Evolutionary conservation across 805 yeast species (phyloP), one percentile per base, ranked within the genome.

Genomic region (Hemisphaericaspora nanyangensis): DNA sequence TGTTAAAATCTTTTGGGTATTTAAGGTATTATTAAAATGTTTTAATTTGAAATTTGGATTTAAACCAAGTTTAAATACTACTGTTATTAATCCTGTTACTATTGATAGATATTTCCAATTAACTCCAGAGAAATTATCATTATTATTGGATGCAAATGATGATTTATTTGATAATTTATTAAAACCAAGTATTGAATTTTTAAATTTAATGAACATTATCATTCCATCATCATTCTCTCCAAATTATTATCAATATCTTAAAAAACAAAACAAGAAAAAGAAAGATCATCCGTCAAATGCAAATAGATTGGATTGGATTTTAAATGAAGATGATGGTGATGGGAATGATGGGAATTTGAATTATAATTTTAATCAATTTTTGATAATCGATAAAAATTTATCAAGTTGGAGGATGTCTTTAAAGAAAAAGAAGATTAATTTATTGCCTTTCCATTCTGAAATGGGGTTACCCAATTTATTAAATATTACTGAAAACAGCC

Each of bases 201-300:
- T 69, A 44, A 68, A 66, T 41, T 55, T 69, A 32, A 56, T 68
- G 55, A 68, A 69, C 39, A 62, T 69, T 17, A 65, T 69, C 27
- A 69, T 69, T 28, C 74, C 74, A 2, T 69, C 74, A 0, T 68
- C 74, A 0, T 69, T 69, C 39, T 63, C 73, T 10, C 74, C 74
- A 5, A 61, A 68, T 38, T 69, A 69, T 44, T 68, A 69, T 39
- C 72, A 68, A 45, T 68, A 68, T 43, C 47, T 68, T 31, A 64
- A 62, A 38, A 49, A 52, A 19, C 60, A 57, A 13, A 51, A 46
- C 26, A 52, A 51, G 13, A 50, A 56, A n/a, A 48, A 51, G 12
- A 47, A 51, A 31, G 42, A 40, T 11, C 49, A 51, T 17, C 10
- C 32, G 10, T 29, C 25, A 20, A n/a, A 24, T 18, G 25, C 38